A percentile compares a stretch with the other conserved stretches of the same genome.
These are phyloP conservation scores for Micromonas commoda DNA, from an alignment of 139 green algal genomes.

Conservation along the genomic window DNA sequence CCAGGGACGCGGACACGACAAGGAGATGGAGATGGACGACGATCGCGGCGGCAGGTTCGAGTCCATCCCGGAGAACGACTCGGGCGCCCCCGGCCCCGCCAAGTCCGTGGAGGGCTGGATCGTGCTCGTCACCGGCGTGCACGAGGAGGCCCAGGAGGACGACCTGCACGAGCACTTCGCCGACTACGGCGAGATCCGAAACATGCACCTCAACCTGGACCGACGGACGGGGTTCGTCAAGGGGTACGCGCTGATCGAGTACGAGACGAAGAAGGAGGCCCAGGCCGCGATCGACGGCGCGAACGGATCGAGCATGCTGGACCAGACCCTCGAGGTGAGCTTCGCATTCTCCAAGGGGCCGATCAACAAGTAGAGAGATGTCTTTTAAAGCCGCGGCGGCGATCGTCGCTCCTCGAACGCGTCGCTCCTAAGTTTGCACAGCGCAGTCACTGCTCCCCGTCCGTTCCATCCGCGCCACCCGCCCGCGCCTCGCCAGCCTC, in stretches of 20 bases:
- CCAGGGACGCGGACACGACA: too few species aligned
- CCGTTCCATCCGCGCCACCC: too few species aligned
- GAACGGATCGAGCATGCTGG: constrained; percentile 75
- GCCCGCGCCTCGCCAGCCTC: neutral
- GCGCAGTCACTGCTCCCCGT: too few species aligned
- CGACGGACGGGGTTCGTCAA: constrained; percentile 86
- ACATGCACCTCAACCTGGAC: constrained; percentile 95
- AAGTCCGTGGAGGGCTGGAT: constrained; percentile 85
- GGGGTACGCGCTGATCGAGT: constrained; percentile 94
- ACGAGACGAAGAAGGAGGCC: constrained; percentile 72
- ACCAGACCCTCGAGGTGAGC: constrained; percentile 53
- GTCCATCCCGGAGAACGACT: too few species aligned
- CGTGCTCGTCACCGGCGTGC: constrained; percentile 79
- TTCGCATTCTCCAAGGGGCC: constrained; percentile 60
- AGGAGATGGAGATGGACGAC: too few species aligned
- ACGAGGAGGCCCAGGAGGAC: constrained; percentile 93
- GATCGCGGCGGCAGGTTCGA: too few species aligned
- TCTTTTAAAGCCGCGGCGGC: too few species aligned
- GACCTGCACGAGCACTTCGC: constrained; percentile 85
- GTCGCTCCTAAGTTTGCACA: too few species aligned
- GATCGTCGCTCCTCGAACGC: too few species aligned
- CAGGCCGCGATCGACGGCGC: constrained; percentile 74
- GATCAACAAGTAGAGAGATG: neutral
- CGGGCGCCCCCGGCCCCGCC: neutral
- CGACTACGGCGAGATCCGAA: constrained; percentile 90